These are phyloP conservation scores for Parachaetomium inaequale DNA, from an alignment of 495 filamentous ascomycete genomes.

Conservation along the genomic window DNA sequence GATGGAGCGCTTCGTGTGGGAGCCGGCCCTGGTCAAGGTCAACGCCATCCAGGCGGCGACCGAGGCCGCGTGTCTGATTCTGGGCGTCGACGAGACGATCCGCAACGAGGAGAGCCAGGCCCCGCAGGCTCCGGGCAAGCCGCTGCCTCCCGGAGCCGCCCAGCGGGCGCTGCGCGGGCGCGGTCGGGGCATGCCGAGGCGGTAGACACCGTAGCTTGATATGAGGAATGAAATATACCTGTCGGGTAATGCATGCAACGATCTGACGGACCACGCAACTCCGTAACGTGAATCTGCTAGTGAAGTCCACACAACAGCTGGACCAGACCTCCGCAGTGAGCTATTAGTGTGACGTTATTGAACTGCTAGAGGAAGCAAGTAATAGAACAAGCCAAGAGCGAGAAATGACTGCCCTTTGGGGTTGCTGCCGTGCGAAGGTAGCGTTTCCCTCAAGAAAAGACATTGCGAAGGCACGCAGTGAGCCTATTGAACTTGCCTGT, in stretches of 20 bases:
- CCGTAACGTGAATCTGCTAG: too few species aligned
- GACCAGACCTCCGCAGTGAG: too few species aligned
- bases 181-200: conserved; percentile 86
- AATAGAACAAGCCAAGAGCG: too few species aligned
- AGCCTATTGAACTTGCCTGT: too few species aligned
- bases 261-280: too few species aligned
- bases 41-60: conserved; percentile 96
- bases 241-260: not conserved
- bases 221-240: conserved; percentile 22
- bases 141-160: conserved; percentile 85
- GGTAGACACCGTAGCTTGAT: conserved; percentile 42
- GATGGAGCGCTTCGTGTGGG: conserved; percentile 93
- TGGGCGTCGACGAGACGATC: conserved; percentile 97
- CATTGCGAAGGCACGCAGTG: too few species aligned
- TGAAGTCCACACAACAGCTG: too few species aligned
- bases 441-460: too few species aligned
- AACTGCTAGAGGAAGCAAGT: too few species aligned
- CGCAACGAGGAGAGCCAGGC: conserved; percentile 87
- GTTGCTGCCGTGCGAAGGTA: too few species aligned
- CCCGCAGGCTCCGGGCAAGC: conserved; percentile 71
- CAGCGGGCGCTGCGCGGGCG: conserved; percentile 85
- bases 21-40: conserved; percentile 91
- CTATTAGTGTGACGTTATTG: too few species aligned
- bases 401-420: too few species aligned
- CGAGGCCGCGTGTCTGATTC: conserved; percentile 89